These are phyloP conservation scores for Trypanosoma mega DNA, from an alignment of 208 protist species.

Conservation along the genomic window DNA sequence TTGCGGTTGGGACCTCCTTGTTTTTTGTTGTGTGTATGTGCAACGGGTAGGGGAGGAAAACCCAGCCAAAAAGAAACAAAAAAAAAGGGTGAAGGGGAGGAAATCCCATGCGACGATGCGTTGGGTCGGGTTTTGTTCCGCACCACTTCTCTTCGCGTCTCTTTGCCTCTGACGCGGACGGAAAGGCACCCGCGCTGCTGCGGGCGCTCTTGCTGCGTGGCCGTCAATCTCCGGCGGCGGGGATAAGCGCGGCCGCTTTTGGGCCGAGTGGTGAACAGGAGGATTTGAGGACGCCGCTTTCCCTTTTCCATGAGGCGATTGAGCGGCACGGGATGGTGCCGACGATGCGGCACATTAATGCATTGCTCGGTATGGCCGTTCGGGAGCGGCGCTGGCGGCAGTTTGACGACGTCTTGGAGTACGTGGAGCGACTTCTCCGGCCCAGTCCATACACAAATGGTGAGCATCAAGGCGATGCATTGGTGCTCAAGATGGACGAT, in stretches of 20 bases:
- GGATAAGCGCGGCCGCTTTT: too few species aligned
- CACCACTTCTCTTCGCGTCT: not conserved
- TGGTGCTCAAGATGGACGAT: not conserved
- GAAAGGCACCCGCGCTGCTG: not conserved
- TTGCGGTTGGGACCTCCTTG: too few species aligned
- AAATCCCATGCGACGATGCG: constrained; percentile 12
- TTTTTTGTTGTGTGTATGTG: too few species aligned
- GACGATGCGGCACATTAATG: constrained; percentile 70
- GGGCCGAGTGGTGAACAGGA: too few species aligned
- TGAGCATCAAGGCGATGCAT: constrained; percentile 20
- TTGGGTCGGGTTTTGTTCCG: not conserved
- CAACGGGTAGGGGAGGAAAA: too few species aligned
- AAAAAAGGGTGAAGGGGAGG: not conserved
- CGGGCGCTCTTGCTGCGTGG: not conserved
- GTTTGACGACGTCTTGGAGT: constrained; percentile 46
- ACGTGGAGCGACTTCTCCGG: constrained; percentile 45
- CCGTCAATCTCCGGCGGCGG: not conserved
- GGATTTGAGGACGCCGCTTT: constrained; percentile 46
- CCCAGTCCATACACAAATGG: constrained; percentile 27
- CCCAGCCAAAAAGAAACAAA: not conserved
- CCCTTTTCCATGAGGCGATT: constrained; percentile 55
- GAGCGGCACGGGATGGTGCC: constrained; percentile 52
- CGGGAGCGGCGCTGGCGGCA: constrained; percentile 50
- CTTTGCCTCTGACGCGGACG: not conserved
- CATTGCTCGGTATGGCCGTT: constrained; percentile 54